Evolutionary conservation across 805 yeast species (phyloP).

Genomic region (Metschnikowia bowlesiae): DNA sequence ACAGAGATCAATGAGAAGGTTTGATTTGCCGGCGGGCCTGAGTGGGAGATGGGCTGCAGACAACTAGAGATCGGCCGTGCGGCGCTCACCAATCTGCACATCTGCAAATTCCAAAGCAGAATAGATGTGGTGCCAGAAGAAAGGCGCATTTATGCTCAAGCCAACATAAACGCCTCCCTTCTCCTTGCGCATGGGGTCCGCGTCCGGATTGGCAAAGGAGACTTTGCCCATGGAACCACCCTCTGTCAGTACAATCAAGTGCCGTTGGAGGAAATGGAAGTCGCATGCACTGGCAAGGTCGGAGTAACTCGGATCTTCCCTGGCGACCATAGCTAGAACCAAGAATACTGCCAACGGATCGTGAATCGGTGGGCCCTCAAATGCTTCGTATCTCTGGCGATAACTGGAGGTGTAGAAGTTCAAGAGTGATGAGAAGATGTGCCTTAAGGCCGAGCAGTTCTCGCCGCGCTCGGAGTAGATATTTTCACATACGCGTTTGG

Average conservation of each 20-base stretch:
- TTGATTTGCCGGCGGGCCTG: background rate
- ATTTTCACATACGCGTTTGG: conserved; percentile 17
- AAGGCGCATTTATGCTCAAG: conserved; percentile 7
- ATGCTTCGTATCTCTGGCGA: conserved; percentile 6
- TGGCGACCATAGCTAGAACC: conserved; percentile 12
- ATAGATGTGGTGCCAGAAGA: conserved; percentile 14
- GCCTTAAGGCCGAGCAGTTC: conserved; percentile 7
- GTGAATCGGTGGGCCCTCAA: conserved; percentile 17
- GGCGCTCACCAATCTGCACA: conserved; percentile 1
- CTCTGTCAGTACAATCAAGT: conserved; percentile 21
- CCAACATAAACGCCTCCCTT: conserved; percentile 14
- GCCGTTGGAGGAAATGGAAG: conserved; percentile 24
- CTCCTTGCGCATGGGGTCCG: conserved; percentile 15
- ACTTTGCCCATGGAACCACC: conserved; percentile 34
- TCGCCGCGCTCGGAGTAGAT: conserved; percentile 16
- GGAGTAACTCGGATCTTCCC: conserved; percentile 3
- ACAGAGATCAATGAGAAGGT: background rate
- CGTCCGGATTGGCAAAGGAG: conserved; percentile 7
- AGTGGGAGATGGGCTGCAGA: background rate
- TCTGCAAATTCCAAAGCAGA: conserved; percentile 14
- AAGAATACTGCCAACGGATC: conserved; percentile 17
- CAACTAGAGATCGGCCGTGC: background rate
- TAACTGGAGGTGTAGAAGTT: conserved; percentile 11
- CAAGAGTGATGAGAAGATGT: conserved; percentile 10
- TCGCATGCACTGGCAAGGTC: conserved; percentile 17